Evolutionary conservation across 805 yeast genomes (phyloP).

Genomic region (Lachancea fermentati): DNA sequence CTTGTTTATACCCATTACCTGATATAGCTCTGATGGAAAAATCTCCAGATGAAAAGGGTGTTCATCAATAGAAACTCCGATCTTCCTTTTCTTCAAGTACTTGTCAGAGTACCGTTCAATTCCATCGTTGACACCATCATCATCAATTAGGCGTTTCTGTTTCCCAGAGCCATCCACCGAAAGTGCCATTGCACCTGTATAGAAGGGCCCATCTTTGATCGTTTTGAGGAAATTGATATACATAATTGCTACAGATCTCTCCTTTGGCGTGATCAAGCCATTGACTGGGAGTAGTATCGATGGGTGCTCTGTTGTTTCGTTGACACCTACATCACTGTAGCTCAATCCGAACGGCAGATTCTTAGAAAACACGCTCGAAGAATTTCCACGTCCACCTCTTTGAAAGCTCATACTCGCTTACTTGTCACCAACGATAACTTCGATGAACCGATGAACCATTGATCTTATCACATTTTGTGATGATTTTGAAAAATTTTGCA

Average conservation of each 20-base stretch:
- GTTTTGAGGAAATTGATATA: slow-evolving; percentile 47
- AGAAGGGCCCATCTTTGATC: slow-evolving; percentile 63
- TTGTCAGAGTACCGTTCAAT: slow-evolving; percentile 77
- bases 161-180: slow-evolving; percentile 19
- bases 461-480: background rate
- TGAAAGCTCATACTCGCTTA: slow-evolving; percentile 46
- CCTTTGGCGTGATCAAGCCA: slow-evolving; percentile 48
- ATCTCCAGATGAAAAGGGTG: slow-evolving; percentile 68
- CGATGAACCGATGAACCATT: no score
- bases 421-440: background rate
- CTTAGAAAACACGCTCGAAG: slow-evolving; percentile 32
- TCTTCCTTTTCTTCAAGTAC: slow-evolving; percentile 63
- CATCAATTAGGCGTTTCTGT: slow-evolving; percentile 31
- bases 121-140: slow-evolving; percentile 53
- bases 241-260: slow-evolving; percentile 48
- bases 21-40: slow-evolving; percentile 73
- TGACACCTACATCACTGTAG: slow-evolving; percentile 49
- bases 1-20: slow-evolving; percentile 61
- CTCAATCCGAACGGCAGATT: slow-evolving; percentile 68
- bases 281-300: slow-evolving; percentile 55
- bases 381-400: slow-evolving; percentile 39
- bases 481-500: background rate
- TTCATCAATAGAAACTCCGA: slow-evolving; percentile 67
- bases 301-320: slow-evolving; percentile 37
- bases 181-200: slow-evolving; percentile 45